Conservation (phyloP, 2,329 filamentous ascomycete genomes). For the Drechslerella coelobrocha region DNA sequence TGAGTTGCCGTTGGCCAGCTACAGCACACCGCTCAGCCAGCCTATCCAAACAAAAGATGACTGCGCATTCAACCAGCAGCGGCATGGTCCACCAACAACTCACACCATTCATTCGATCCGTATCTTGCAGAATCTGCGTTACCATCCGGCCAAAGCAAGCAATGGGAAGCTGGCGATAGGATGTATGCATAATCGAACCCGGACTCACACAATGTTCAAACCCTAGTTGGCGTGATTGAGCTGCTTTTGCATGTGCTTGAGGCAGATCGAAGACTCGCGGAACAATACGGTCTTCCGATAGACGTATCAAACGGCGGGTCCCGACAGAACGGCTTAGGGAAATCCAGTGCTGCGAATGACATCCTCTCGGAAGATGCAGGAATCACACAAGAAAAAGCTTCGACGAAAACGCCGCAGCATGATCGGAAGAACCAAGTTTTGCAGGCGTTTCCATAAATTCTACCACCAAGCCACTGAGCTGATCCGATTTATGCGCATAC, state of each 20-base stretch:
- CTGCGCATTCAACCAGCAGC: conserved; percentile 37
- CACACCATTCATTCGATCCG: conserved; percentile 33
- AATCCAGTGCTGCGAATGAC: conserved; percentile 12
- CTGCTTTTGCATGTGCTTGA: conserved; percentile 13
- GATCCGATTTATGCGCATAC: neutral
- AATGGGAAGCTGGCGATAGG: conserved; percentile 23
- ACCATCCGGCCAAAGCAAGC: conserved; percentile 25
- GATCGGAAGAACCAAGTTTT: neutral
- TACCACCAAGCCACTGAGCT: neutral
- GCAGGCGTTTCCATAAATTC: neutral
- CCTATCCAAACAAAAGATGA: conserved; percentile 32
- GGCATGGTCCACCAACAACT: conserved; percentile 31
- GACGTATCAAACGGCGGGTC: conserved; percentile 33
- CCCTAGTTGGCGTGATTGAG: conserved; percentile 37
- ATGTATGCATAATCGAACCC: conserved; percentile 11
- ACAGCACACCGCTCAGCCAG: conserved; percentile 34
- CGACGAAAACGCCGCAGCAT: neutral
- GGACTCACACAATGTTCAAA: conserved; percentile 15
- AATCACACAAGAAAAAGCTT: conserved; percentile 6
- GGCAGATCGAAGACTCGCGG: conserved; percentile 42
- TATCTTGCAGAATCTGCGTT: conserved; percentile 47
- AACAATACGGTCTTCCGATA: conserved; percentile 36
- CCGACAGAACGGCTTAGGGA: conserved; percentile 11
- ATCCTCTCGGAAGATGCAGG: conserved; percentile 18
- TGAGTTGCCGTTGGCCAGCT: conserved; percentile 4